A percentile compares a stretch with the other conserved stretches of the same genome.
Conservation (phyloP, 2,329 filamentous ascomycete species). For the Penicillium sp. region DNA sequence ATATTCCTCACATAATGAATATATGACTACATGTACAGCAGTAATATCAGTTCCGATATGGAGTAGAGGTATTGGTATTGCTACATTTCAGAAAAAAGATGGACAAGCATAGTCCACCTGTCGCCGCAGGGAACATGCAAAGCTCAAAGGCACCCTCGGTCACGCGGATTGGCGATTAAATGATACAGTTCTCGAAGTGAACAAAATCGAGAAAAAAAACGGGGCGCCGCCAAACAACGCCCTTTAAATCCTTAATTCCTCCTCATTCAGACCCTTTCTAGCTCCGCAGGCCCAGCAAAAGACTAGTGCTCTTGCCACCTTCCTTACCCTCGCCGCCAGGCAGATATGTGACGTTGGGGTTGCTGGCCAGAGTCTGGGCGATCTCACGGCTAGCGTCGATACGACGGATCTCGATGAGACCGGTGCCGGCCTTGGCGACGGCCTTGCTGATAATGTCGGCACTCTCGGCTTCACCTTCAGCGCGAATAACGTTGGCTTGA, state of each 20-base stretch:
- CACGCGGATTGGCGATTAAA: slow-evolving; percentile 31
- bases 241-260: slow-evolving; percentile 6
- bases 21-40: not conserved
- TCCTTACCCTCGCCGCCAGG: slow-evolving; percentile 69
- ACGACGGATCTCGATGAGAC: slow-evolving; percentile 91
- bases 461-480: slow-evolving; percentile 95
- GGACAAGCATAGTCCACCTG: slow-evolving; percentile 29
- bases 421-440: slow-evolving; percentile 90
- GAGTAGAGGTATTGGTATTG: slow-evolving; percentile 34
- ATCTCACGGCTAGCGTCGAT: slow-evolving; percentile 98
- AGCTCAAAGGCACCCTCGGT: slow-evolving; percentile 29
- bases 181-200: slow-evolving; percentile 23
- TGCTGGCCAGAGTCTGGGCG: slow-evolving; percentile 82
- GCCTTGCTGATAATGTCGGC: slow-evolving; percentile 95
- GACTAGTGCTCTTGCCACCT: slow-evolving; percentile 66
- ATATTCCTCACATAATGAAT: not conserved
- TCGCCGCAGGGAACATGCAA: slow-evolving; percentile 34
- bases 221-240: slow-evolving; percentile 11
- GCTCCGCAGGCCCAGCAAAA: slow-evolving; percentile 68
- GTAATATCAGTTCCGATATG: slow-evolving; percentile 6
- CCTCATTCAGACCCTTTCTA: slow-evolving; percentile 33
- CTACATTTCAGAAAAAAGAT: slow-evolving; percentile 27
- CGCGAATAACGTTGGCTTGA: slow-evolving; percentile 96
- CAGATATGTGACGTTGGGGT: slow-evolving; percentile 95
- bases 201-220: slow-evolving; percentile 8